Percentiles rank a stretch among this genome's conserved stretches.
These are phyloP conservation scores for Maudiozyma serrabonitensis DNA, from an alignment of 805 yeast genomes.

Conservation along the genomic window DNA sequence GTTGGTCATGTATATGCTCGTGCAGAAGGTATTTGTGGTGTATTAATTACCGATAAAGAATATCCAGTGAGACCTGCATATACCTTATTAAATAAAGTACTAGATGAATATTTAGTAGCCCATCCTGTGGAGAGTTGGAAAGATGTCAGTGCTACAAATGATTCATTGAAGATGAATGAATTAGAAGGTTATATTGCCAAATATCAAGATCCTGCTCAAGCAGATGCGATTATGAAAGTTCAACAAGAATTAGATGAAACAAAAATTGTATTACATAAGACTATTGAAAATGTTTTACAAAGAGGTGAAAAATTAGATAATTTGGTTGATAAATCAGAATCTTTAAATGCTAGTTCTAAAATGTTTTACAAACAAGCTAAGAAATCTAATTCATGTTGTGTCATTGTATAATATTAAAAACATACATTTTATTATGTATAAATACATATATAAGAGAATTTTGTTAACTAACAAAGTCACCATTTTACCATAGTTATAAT, in stretches of 20 bases:
- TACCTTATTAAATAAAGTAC: slow-evolving; percentile 77
- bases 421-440: neutral
- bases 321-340: slow-evolving; percentile 90
- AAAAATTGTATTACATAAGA: slow-evolving; percentile 89
- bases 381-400: slow-evolving; percentile 85
- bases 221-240: slow-evolving; percentile 92
- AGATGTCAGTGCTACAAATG: slow-evolving; percentile 35
- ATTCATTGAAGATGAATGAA: slow-evolving; percentile 30
- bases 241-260: slow-evolving; percentile 98
- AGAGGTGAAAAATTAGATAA: slow-evolving; percentile 95
- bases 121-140: slow-evolving; percentile 73
- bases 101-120: slow-evolving; percentile 80
- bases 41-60: slow-evolving; percentile 85
- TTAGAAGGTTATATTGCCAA: slow-evolving; percentile 63
- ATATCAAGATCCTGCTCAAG: slow-evolving; percentile 95
- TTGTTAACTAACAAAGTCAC: too few species aligned
- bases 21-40: slow-evolving; percentile 85
- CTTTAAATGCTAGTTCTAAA: slow-evolving; percentile 75
- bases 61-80: slow-evolving; percentile 97
- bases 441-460: neutral
- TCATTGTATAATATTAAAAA: slow-evolving; percentile 41
- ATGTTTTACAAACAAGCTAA: slow-evolving; percentile 97
- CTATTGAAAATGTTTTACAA: slow-evolving; percentile 86
- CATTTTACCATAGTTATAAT: too few species aligned
- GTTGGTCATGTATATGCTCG: slow-evolving; percentile 88